A percentile compares a stretch with the other conserved stretches of the same genome.
phyloP scores from a whole-genome alignment of 352 stramenopile genomes.

The Phytophthora parvispora region DNA sequence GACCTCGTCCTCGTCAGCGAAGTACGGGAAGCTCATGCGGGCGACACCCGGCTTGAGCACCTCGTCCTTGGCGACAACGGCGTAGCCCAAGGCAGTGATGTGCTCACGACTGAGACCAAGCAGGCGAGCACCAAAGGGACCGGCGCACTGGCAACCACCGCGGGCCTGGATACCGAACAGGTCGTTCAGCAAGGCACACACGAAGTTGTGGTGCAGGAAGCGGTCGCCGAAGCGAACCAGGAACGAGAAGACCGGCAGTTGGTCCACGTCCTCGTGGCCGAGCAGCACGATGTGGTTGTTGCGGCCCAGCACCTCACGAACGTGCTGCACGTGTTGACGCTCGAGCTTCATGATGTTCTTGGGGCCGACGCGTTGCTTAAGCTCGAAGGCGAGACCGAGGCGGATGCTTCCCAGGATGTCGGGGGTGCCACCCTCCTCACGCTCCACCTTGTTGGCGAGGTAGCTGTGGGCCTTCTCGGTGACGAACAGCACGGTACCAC shows the following conservation, averaged over 20 bases:
- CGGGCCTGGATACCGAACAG: constrained; percentile 96
- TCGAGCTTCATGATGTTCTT: constrained; percentile 73
- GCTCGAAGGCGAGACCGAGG: constrained; percentile 92
- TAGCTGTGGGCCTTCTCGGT: constrained; percentile 74
- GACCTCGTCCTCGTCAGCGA: constrained; percentile 82
- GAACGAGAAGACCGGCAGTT: constrained; percentile 97
- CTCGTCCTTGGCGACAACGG: constrained; percentile 93
- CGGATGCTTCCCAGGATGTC: constrained; percentile 97
- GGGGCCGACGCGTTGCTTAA: constrained; percentile 84
- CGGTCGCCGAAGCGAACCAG: constrained; percentile 88
- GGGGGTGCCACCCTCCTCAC: constrained; percentile 97
- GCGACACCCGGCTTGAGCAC: constrained; percentile 97
- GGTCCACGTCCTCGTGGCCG: constrained; percentile 56
- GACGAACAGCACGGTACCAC: constrained; percentile 66
- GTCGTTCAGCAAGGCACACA: constrained; percentile 98
- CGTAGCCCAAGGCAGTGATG: constrained; percentile 82
- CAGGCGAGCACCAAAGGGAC: constrained; percentile 94
- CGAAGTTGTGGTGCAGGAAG: constrained; percentile 99
- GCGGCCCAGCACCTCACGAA: constrained; percentile 47
- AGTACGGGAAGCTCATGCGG: constrained; percentile 95
- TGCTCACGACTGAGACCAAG: constrained; percentile 90
- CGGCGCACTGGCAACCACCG: constrained; percentile 86
- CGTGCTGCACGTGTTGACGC: constrained; percentile 41
- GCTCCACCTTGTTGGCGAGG: constrained; percentile 76
- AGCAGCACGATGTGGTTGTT: constrained; percentile 91